phyloP scores from a whole-genome alignment of 371 early-diverging fungal species.

The Mortierella sp. region DNA sequence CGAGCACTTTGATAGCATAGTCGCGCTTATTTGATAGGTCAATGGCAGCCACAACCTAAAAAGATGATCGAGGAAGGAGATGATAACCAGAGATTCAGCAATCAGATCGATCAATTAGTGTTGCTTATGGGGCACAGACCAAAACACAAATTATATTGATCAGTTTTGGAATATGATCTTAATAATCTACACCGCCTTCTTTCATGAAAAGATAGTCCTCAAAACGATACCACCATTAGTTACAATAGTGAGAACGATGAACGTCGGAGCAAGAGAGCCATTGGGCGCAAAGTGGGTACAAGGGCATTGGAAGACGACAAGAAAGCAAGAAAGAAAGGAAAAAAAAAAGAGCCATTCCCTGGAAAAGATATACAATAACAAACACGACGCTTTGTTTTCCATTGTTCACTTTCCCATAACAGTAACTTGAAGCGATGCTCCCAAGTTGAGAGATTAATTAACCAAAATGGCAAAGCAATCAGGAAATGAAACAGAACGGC shows the following conservation, averaged over 20 bases:
- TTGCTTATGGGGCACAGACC: slow-evolving; percentile 14
- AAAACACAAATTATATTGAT: slow-evolving; percentile 1
- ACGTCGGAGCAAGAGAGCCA: slow-evolving; percentile 16
- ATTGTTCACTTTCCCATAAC: too few species aligned
- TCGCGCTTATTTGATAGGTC: slow-evolving; percentile 74
- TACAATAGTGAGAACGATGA: not conserved
- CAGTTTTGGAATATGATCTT: too few species aligned
- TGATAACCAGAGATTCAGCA: not conserved
- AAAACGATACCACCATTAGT: too few species aligned
- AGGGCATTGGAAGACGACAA: not conserved
- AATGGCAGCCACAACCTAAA: slow-evolving; percentile 76
- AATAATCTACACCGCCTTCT: too few species aligned
- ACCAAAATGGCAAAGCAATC: too few species aligned
- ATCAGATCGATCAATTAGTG: not conserved
- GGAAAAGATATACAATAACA: not conserved
- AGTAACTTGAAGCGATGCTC: too few species aligned
- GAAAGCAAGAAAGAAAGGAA: not conserved
- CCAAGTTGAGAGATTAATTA: too few species aligned
- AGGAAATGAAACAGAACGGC: too few species aligned
- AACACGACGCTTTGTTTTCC: too few species aligned
- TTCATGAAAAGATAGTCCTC: too few species aligned
- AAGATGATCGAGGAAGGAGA: not conserved
- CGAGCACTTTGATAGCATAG: slow-evolving; percentile 95
- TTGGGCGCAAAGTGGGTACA: slow-evolving; percentile 33
- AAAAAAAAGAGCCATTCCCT: slow-evolving; percentile 9